These are phyloP conservation scores for Dictyostelium citrinum DNA, from an alignment of 78 protist species.

Conservation along the genomic window DNA sequence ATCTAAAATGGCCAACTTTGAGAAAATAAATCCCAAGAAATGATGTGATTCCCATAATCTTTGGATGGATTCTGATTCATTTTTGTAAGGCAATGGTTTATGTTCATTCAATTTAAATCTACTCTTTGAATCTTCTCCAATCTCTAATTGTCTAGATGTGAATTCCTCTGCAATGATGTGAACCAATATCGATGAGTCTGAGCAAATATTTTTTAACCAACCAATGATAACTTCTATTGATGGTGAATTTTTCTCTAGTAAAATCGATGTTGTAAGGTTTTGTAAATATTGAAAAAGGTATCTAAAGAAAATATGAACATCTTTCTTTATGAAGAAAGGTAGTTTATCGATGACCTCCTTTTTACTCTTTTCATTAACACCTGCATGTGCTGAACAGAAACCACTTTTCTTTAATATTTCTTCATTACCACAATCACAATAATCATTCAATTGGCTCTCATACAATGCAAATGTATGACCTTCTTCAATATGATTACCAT, in stretches of 20 bases:
- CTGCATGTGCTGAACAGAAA: slow-evolving; percentile 9
- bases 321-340: slow-evolving; percentile 8
- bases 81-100: background rate
- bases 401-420: slow-evolving; percentile 18
- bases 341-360: background rate
- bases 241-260: background rate
- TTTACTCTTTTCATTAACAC: slow-evolving; percentile 26
- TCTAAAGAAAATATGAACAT: slow-evolving; percentile 60
- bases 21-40: slow-evolving; percentile 24
- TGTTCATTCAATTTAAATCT: background rate
- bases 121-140: background rate
- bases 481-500: slow-evolving; percentile 51
- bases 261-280: background rate
- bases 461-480: slow-evolving; percentile 26
- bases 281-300: slow-evolving; percentile 47
- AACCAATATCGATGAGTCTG: slow-evolving; percentile 26
- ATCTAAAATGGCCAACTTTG: background rate
- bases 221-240: background rate
- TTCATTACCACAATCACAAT: slow-evolving; percentile 72
- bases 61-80: background rate
- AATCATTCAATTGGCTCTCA: slow-evolving; percentile 18
- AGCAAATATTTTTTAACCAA: slow-evolving; percentile 24
- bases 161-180: slow-evolving; percentile 58
- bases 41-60: slow-evolving; percentile 17
- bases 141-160: slow-evolving; percentile 14